These are phyloP conservation scores for Podosphaera aphanis DNA, from an alignment of 2,329 filamentous ascomycete genomes.

Conservation along the genomic window DNA sequence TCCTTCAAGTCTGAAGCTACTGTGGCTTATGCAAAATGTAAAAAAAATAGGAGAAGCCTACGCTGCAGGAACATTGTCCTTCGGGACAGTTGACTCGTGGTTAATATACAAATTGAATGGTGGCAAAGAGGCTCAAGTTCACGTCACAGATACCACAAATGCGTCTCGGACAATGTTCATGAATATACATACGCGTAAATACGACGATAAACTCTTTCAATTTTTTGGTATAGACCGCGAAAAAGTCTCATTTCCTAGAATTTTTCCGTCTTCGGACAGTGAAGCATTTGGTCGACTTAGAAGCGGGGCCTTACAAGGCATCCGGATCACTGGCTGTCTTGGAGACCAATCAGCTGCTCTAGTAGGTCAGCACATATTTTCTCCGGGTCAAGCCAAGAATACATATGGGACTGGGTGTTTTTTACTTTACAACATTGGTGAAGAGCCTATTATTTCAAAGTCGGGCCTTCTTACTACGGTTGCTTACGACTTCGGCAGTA, in stretches of 20 bases:
- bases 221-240: conserved; percentile 51
- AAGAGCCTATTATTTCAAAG: conserved; percentile 54
- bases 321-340: conserved; percentile 51
- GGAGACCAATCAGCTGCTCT: conserved; percentile 65
- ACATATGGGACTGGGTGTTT: conserved; percentile 76
- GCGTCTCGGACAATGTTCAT: conserved; percentile 78
- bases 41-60: conserved; percentile 45
- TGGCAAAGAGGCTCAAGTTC: conserved; percentile 36
- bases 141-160: conserved; percentile 61
- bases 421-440: conserved; percentile 60
- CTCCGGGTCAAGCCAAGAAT: conserved; percentile 56
- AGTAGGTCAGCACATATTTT: conserved; percentile 59
- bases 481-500: conserved; percentile 48
- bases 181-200: conserved; percentile 53
- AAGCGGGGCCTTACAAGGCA: conserved; percentile 37
- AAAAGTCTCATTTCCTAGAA: conserved; percentile 52
- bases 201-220: conserved; percentile 46
- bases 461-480: conserved; percentile 59
- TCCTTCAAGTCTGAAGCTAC: conserved; percentile 52
- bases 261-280: conserved; percentile 48
- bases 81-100: conserved; percentile 67
- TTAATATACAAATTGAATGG: conserved; percentile 60
- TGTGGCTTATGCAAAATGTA: conserved; percentile 53
- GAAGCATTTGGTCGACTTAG: conserved; percentile 43
- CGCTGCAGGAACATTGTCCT: conserved; percentile 45